Percentiles rank a stretch among this genome's conserved stretches.
phyloP scores from a whole-genome alignment of 1,139 yeast species.

The Yamadazyma dendronema region DNA sequence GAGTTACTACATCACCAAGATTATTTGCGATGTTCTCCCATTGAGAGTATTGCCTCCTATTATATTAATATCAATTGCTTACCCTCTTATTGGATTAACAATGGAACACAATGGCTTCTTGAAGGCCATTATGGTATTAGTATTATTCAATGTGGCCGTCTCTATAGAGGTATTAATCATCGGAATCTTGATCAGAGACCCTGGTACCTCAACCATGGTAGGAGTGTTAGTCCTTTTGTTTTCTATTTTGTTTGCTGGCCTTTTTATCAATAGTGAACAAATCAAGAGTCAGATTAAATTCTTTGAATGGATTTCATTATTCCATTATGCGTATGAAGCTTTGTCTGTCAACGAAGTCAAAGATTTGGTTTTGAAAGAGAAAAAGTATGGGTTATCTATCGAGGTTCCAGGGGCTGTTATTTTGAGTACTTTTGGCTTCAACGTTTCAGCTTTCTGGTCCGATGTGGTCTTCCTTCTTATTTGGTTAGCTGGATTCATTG shows the following conservation, averaged over 20 bases:
- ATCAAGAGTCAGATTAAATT: constrained; percentile 71
- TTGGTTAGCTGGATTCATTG: constrained; percentile 51
- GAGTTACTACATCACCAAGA: constrained; percentile 81
- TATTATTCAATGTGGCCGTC: constrained; percentile 82
- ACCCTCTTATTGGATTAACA: constrained; percentile 87
- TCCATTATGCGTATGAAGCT: constrained; percentile 95
- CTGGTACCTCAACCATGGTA: constrained; percentile 89
- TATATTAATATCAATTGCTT: constrained; percentile 76
- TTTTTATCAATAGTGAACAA: constrained; percentile 80
- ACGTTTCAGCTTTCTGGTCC: constrained; percentile 68
- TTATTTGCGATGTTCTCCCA: constrained; percentile 86
- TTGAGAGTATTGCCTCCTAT: constrained; percentile 88
- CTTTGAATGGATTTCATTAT: constrained; percentile 82
- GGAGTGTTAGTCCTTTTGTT: constrained; percentile 83
- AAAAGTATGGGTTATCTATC: constrained; percentile 87
- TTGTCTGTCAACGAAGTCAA: constrained; percentile 91
- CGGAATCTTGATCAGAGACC: constrained; percentile 82
- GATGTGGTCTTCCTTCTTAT: constrained; percentile 59
- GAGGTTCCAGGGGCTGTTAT: constrained; percentile 99
- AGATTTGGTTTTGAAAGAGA: constrained; percentile 77
- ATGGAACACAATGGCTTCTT: constrained; percentile 77
- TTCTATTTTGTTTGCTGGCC: constrained; percentile 87
- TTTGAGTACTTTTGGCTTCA: constrained; percentile 89
- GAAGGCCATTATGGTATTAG: constrained; percentile 65
- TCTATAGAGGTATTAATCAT: constrained; percentile 82